Evolutionary conservation across 2,329 filamentous ascomycete species (phyloP), one percentile per base, ranked within the genome.

Genomic region (Emmonsiellopsis sp.): DNA sequence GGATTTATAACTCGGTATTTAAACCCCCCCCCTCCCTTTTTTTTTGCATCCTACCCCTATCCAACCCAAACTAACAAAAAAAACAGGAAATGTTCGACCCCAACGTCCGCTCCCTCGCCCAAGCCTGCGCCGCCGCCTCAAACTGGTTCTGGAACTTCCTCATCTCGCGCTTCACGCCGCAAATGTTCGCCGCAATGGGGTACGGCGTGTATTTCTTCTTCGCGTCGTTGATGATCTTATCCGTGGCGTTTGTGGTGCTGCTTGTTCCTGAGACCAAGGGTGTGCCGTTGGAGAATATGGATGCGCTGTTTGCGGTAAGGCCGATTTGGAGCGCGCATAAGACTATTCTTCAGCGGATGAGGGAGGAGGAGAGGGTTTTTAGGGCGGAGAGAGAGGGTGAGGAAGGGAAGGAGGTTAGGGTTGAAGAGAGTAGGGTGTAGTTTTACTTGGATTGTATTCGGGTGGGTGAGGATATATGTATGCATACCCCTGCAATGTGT

Each of bases 191-290:
- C 5, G 57, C 52, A 5, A 72, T 73, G 69, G 56, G 72, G n/a
- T 85, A 79, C 59, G 84, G 82, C 26, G 82, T 85, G 0, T 86
- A 84, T 67, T 80, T 86, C 61, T 85, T 87, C 74, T 87, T 87
- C 58, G 83, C 81, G 1, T 73, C 77, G 0, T 71, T 86, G 47
- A 85, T 84, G 76, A 66, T 85, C 9, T 54, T 77, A 8, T 79
- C 79, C 0, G 71, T 77, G 51, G 55, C 79, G 52, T 86, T 84
- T 57, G 77, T 84, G 30, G 85, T 73, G 63, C 83, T 83, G 71
- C 73, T 81, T 44, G 61, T 86, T 0, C 83, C 83, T 0, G 83
- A 86, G 71, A 86, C 83, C 2, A 86, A 85, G 71, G 74, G 77
- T 42, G 73, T 86, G 10, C 82, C 82, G 0, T 73, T 86, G 2